Conservation (phyloP, 768 basidiomycete genomes). For the Hericium rajendrae region DNA sequence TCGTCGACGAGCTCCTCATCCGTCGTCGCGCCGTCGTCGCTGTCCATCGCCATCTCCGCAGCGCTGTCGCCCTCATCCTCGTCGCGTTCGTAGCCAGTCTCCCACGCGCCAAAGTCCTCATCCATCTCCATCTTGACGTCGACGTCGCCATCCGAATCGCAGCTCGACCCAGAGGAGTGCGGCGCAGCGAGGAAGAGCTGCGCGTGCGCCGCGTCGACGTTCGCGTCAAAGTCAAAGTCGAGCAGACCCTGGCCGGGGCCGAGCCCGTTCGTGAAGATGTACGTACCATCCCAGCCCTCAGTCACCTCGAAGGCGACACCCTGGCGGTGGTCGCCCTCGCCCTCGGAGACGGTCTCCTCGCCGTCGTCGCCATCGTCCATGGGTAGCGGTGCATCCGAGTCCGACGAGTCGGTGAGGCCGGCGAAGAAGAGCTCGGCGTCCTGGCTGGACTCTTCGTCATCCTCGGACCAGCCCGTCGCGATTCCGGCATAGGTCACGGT, state of each 20-base stretch:
- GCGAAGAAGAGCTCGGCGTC: conserved; percentile 82
- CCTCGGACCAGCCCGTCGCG: conserved; percentile 71
- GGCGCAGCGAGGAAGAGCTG: conserved; percentile 37
- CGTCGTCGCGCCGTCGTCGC: conserved; percentile 64
- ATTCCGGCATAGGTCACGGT: conserved; percentile 47
- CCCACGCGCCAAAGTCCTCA: conserved; percentile 23
- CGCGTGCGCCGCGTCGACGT: conserved; percentile 57
- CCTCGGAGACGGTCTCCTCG: conserved; percentile 26
- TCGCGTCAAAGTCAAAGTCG: conserved; percentile 32
- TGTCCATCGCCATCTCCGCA: conserved; percentile 20
- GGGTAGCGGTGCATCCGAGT: conserved; percentile 31
- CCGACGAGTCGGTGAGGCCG: conserved; percentile 50
- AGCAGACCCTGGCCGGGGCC: conserved; percentile 47
- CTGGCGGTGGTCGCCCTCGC: conserved; percentile 15
- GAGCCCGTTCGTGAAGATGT: conserved; percentile 60
- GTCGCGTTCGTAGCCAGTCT: conserved; percentile 9
- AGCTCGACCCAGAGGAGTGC: conserved; percentile 32
- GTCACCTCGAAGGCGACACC: conserved; percentile 46
- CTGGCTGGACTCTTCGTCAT: conserved; percentile 63
- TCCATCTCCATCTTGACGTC: conserved; percentile 37
- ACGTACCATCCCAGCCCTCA: conserved; percentile 67
- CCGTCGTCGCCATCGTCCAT: conserved; percentile 14
- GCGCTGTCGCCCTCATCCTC: conserved; percentile 18
- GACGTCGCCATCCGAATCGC: conserved; percentile 23
- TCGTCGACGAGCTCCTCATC: conserved; percentile 79